Evolutionary conservation across 1,284 basidiomycete species (phyloP).

Genomic region (Apiotrichum gamsii): DNA sequence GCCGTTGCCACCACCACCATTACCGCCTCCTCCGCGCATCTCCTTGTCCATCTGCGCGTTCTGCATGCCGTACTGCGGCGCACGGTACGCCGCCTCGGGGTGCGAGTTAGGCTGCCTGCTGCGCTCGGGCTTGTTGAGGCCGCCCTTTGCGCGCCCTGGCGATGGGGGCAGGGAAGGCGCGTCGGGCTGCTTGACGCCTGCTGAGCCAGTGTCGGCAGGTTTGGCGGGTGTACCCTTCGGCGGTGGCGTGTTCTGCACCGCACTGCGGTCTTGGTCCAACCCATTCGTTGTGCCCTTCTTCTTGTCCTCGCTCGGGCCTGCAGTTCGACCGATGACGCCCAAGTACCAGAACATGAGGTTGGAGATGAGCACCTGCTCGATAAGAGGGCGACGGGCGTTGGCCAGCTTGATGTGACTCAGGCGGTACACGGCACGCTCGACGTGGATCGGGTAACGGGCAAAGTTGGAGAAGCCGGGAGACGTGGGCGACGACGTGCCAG

Average conservation of each 20-base stretch:
- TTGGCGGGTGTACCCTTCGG: constrained; percentile 43
- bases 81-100: constrained; percentile 77
- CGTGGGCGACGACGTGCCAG: constrained; percentile 47
- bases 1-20: no score
- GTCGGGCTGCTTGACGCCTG: constrained; percentile 47
- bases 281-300: constrained; percentile 47
- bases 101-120: constrained; percentile 47
- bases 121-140: constrained; percentile 43
- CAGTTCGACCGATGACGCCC: constrained; percentile 80
- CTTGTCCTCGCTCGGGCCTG: constrained; percentile 39
- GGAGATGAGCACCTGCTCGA: constrained; percentile 97
- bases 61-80: constrained; percentile 88
- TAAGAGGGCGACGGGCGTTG: constrained; percentile 88
- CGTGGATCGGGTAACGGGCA: constrained; percentile 90
- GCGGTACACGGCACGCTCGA: constrained; percentile 94
- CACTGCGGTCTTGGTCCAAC: constrained; percentile 40
- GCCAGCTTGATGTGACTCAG: constrained; percentile 97
- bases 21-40: no score
- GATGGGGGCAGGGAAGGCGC: constrained; percentile 19
- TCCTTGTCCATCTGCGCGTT: constrained; percentile 86
- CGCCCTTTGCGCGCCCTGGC: constrained; percentile 30
- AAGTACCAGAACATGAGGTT: constrained; percentile 99
- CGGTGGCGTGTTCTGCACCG: constrained; percentile 35
- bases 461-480: constrained; percentile 58
- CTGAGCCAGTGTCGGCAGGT: constrained; percentile 34